Evolutionary conservation across 371 early-diverging fungal species (phyloP), one percentile per base, ranked within the genome.

Genomic region (Blyttiomyces sp.): DNA sequence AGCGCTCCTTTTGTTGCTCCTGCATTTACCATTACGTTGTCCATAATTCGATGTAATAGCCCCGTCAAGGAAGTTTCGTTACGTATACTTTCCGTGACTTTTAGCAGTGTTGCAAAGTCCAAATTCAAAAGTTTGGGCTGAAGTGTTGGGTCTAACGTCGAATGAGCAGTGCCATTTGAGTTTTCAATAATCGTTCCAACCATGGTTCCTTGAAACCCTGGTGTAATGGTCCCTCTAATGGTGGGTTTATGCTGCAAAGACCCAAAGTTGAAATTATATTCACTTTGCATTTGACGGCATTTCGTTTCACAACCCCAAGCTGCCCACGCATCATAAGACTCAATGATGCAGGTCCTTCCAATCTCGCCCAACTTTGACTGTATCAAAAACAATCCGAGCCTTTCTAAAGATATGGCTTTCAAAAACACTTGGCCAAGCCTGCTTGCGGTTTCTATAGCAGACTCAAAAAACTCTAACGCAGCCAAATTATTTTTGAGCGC

Each of bases 221-320:
- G n/a, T n/a, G n/a, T n/a, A n/a, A n/a, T n/a, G n/a, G n/a, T n/a
- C n/a, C n/a, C n/a, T n/a, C n/a, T n/a, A n/a, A n/a, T n/a, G n/a
- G n/a, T n/a, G n/a, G n/a, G n/a, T n/a, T n/a, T n/a, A n/a, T n/a
- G n/a, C n/a, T n/a, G n/a, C n/a, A n/a, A n/a, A n/a, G n/a, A n/a
- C n/a, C n/a, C n/a, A n/a, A n/a, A n/a, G n/a, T n/a, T n/a, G n/a
- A n/a, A n/a, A n/a, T n/a, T n/a, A n/a, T n/a, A n/a, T n/a, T n/a
- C n/a, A n/a, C n/a, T n/a, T 39, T n/a, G 11, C 39, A 39, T 11
- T n/a, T 39, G 39, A 11, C 13, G 13, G 39, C 39, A 39, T 46
- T 74, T 77, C 19, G 61, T 69, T 23, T 74, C 70, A 34, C 62
- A 52, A 3, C 78, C 78, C 73, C 75, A 77, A 7, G 51, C 44